A percentile compares a stretch with the other conserved stretches of the same genome.
Conservation (phyloP, 2,329 filamentous ascomycete species). For the Tolypocladium inflatum region DNA sequence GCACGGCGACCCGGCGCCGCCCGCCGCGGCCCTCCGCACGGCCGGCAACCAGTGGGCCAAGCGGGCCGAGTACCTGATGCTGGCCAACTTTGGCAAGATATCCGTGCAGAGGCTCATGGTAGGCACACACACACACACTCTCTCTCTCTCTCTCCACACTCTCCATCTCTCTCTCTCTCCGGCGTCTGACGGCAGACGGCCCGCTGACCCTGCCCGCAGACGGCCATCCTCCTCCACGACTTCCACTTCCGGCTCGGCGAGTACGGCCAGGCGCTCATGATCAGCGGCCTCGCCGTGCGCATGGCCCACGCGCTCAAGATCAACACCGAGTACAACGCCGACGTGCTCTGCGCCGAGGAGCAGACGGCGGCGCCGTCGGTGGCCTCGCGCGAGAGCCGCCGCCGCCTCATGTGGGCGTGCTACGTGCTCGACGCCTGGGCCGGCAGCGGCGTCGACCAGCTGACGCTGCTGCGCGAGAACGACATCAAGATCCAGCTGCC, state of each 20-base stretch:
- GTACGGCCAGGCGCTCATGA: slow-evolving; percentile 29
- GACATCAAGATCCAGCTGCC: slow-evolving; percentile 32
- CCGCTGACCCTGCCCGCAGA: slow-evolving; percentile 14
- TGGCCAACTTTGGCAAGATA: slow-evolving; percentile 28
- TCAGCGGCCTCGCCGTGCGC: slow-evolving; percentile 29
- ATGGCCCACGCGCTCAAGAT: slow-evolving; percentile 32
- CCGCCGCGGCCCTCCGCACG: slow-evolving; percentile 17
- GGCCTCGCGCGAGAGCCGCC: slow-evolving; percentile 26
- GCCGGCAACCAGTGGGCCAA: slow-evolving; percentile 29
- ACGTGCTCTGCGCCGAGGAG: slow-evolving; percentile 26
- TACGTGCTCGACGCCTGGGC: slow-evolving; percentile 31
- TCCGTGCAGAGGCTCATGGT: slow-evolving; percentile 29
- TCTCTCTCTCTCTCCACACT: too few relatives aligned
- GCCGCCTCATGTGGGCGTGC: slow-evolving; percentile 32
- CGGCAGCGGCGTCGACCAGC: slow-evolving; percentile 27
- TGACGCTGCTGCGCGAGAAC: slow-evolving; percentile 27
- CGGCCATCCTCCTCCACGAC: slow-evolving; percentile 27
- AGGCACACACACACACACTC: too few relatives aligned
- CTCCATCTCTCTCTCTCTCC: too few relatives aligned
- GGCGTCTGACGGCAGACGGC: too few relatives aligned
- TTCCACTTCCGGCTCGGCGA: slow-evolving; percentile 29
- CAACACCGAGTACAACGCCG: slow-evolving; percentile 25
- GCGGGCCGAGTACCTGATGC: slow-evolving; percentile 23
- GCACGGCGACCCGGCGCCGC: slow-evolving; percentile 18
- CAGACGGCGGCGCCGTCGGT: slow-evolving; percentile 21